These are phyloP conservation scores for Didymella pomorum DNA, from an alignment of 2,329 filamentous ascomycete genomes.

Conservation along the genomic window DNA sequence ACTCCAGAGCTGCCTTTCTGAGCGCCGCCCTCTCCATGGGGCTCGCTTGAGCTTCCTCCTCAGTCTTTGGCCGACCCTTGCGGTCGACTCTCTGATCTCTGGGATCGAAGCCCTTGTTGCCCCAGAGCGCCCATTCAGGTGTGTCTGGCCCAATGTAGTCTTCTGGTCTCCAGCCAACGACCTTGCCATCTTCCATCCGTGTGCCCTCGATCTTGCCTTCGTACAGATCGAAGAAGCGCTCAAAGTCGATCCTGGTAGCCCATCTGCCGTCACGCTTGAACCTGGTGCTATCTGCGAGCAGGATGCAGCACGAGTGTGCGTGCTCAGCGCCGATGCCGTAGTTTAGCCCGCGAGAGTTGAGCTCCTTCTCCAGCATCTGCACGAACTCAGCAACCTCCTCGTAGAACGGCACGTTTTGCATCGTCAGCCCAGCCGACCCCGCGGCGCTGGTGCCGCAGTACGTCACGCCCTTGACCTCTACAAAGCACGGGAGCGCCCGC, in stretches of 20 bases:
- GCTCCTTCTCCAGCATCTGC: conserved; percentile 72
- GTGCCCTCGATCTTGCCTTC: conserved; percentile 61
- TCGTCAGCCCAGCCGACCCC: conserved; percentile 85
- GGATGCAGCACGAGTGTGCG: conserved; percentile 90
- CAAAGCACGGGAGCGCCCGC: conserved; percentile 85
- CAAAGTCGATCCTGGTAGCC: conserved; percentile 92
- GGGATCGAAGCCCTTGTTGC: conserved; percentile 92
- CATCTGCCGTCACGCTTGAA: conserved; percentile 81
- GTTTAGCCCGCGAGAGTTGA: conserved; percentile 73
- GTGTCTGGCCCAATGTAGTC: conserved; percentile 89
- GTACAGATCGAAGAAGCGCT: conserved; percentile 83
- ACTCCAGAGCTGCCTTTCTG: conserved; percentile 22
- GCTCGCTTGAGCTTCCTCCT: conserved; percentile 18
- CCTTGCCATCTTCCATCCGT: conserved; percentile 54
- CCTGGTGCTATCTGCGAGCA: conserved; percentile 77
- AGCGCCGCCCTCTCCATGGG: conserved; percentile 9
- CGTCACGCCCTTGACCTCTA: conserved; percentile 96
- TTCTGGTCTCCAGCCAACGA: conserved; percentile 78
- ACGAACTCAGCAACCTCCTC: conserved; percentile 88
- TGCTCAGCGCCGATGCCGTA: conserved; percentile 97
- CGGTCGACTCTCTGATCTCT: conserved; percentile 85
- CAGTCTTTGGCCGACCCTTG: conserved; percentile 69
- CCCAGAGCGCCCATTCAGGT: conserved; percentile 94
- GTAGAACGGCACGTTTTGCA: conserved; percentile 98
- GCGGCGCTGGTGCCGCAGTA: conserved; percentile 93